Base-by-base conservation (phyloP, 495 filamentous ascomycete species). In the Penicillium angulare region DNA sequence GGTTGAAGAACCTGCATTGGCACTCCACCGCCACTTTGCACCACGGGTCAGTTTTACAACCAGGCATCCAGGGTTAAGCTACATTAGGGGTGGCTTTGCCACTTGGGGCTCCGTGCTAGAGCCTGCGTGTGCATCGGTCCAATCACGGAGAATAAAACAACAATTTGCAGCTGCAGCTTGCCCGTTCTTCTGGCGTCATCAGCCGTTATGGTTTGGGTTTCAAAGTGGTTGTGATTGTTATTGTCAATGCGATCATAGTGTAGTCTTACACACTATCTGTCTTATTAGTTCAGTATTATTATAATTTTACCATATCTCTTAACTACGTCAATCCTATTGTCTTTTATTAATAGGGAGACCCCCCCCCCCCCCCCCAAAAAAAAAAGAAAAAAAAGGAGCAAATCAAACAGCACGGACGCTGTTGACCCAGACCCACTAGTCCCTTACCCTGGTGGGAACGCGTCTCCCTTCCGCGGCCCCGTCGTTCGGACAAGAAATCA, bases 361-460 rank as follows among this genome's bases (percentile, higher is more conserved):
- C n/a, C n/a, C n/a, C n/a, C n/a, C n/a, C n/a, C n/a, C n/a, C n/a
- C n/a, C n/a, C n/a, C n/a, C n/a, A n/a, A n/a, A n/a, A n/a, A n/a
- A n/a, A n/a, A n/a, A n/a, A n/a, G n/a, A n/a, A n/a, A n/a, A n/a
- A n/a, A n/a, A n/a, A n/a, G n/a, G n/a, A n/a, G n/a, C n/a, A n/a
- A n/a, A n/a, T n/a, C n/a, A n/a, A n/a, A n/a, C n/a, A n/a, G n/a
- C n/a, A n/a, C n/a, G n/a, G n/a, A n/a, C n/a, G n/a, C n/a, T n/a
- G n/a, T n/a, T n/a, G n/a, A n/a, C n/a, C n/a, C n/a, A n/a, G 43
- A 36, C 44, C 59, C 59, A 62, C 59, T 32, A 13, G 52, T 55
- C 59, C 59, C 59, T 61, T 61, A 61, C 58, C 59, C 52, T 59
- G 36, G 41, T 49, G 49, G 49, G 40, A 56, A 60, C 51, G 29